A percentile compares a stretch with the other conserved stretches of the same genome.
phyloP scores from a whole-genome alignment of 345 rosid species.

The Salix suchowensis region DNA sequence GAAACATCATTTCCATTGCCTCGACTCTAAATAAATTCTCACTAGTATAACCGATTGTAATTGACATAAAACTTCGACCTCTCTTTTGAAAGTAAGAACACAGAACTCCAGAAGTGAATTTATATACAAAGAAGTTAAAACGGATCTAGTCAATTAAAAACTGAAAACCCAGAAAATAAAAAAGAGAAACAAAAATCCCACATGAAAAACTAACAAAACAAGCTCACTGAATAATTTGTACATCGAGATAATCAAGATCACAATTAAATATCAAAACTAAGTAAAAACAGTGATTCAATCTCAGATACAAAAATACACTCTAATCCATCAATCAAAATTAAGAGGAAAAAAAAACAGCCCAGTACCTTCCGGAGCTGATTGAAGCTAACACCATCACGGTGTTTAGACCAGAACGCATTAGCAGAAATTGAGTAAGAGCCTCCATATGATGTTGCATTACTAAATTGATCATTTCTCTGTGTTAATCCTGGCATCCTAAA shows the following conservation, averaged over 20 bases:
- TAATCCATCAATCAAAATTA: neutral
- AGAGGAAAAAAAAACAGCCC: neutral
- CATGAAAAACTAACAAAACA: neutral
- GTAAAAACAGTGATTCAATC: conserved; percentile 22
- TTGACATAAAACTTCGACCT: neutral
- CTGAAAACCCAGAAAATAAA: conserved; percentile 4
- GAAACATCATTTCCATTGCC: neutral
- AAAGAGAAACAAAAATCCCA: neutral
- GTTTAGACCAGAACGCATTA: conserved; percentile 73
- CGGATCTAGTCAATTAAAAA: conserved; percentile 22
- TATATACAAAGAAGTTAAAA: neutral
- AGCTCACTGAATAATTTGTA: conserved; percentile 3
- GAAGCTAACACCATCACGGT: conserved; percentile 60
- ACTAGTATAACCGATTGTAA: neutral
- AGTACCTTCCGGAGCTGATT: conserved; percentile 81
- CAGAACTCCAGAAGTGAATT: neutral
- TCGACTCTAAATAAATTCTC: neutral
- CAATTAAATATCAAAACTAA: conserved; percentile 7
- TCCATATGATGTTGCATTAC: conserved; percentile 31
- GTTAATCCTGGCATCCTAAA: conserved; percentile 74
- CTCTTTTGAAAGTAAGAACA: neutral
- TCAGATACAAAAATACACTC: conserved; percentile 8
- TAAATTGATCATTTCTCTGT: conserved; percentile 56
- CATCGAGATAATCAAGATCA: conserved; percentile 35
- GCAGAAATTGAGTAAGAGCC: conserved; percentile 23